phyloP scores from a whole-genome alignment of 164 flowering plant species.

The Umbilicus rupestris region DNA sequence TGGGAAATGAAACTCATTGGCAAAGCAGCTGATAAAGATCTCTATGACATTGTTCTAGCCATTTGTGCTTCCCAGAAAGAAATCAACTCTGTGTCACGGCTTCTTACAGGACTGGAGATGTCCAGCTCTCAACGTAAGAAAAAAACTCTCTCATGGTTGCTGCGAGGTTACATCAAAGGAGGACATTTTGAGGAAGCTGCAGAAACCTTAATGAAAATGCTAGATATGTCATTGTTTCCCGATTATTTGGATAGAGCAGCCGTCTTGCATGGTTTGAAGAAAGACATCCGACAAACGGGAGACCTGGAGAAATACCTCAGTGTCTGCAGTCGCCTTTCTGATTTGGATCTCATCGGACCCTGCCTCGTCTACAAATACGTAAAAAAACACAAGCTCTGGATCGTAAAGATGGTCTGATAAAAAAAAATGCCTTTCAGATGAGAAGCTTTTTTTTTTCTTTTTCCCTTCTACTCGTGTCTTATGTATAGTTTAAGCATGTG shows the following conservation, averaged over 20 bases:
- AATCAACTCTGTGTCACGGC: conserved; percentile 37
- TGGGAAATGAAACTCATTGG: conserved; percentile 91
- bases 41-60: conserved; percentile 76
- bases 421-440: background rate
- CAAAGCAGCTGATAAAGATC: conserved; percentile 59
- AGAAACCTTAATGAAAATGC: conserved; percentile 56
- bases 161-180: conserved; percentile 86
- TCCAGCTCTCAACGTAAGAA: conserved; percentile 33
- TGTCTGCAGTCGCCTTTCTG: conserved; percentile 68
- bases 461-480: background rate
- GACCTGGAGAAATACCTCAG: conserved; percentile 52
- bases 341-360: conserved; percentile 59
- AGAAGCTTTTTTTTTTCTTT: background rate
- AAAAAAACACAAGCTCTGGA: conserved; percentile 61
- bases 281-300: conserved; percentile 42
- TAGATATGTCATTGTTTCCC: conserved; percentile 59
- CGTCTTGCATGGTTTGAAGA: conserved; percentile 69
- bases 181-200: conserved; percentile 73
- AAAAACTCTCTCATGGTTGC: conserved; percentile 71
- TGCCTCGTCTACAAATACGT: conserved; percentile 69
- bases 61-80: conserved; percentile 85
- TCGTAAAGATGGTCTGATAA: conserved; percentile 53
- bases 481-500: conserved; percentile 4
- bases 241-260: conserved; percentile 75
- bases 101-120: conserved; percentile 52